These are phyloP conservation scores for Manihot esculenta DNA, from an alignment of 441 rosid species.

Conservation along the genomic window DNA sequence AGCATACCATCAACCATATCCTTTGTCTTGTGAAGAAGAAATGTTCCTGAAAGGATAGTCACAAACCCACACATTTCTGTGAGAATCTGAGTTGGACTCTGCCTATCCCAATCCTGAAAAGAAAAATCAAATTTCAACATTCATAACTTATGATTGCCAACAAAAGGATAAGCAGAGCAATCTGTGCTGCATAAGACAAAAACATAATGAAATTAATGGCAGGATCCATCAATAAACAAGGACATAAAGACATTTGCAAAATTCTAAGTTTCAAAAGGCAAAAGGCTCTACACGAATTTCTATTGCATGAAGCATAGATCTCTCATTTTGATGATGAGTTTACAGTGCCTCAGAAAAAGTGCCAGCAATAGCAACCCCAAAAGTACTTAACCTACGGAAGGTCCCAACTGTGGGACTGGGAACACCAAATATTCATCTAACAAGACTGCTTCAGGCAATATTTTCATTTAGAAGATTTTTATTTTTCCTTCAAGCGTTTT, in stretches of 20 bases:
- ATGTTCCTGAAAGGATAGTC: constrained; percentile 86
- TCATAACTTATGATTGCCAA: constrained; percentile 1
- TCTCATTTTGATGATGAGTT: neutral
- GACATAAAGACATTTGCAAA: neutral
- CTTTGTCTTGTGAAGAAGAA: constrained; percentile 89
- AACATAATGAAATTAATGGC: neutral
- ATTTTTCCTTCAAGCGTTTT: neutral
- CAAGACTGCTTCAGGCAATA: neutral
- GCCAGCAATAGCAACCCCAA: neutral
- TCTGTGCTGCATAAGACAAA: neutral
- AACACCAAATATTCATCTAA: neutral
- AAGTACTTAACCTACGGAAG: neutral
- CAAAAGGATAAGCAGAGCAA: neutral
- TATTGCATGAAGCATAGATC: neutral
- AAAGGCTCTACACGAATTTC: neutral
- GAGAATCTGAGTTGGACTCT: constrained; percentile 71
- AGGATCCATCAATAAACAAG: neutral
- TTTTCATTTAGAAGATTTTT: neutral
- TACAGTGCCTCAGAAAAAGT: neutral
- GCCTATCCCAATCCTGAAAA: constrained; percentile 84
- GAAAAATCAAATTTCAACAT: constrained; percentile 17
- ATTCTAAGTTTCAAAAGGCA: neutral
- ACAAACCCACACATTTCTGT: constrained; percentile 88
- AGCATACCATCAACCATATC: constrained; percentile 63
- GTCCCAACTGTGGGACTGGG: neutral